Evolutionary conservation across 2,329 filamentous ascomycete genomes (phyloP).

Genomic region (Aspergillus phoenicis): DNA sequence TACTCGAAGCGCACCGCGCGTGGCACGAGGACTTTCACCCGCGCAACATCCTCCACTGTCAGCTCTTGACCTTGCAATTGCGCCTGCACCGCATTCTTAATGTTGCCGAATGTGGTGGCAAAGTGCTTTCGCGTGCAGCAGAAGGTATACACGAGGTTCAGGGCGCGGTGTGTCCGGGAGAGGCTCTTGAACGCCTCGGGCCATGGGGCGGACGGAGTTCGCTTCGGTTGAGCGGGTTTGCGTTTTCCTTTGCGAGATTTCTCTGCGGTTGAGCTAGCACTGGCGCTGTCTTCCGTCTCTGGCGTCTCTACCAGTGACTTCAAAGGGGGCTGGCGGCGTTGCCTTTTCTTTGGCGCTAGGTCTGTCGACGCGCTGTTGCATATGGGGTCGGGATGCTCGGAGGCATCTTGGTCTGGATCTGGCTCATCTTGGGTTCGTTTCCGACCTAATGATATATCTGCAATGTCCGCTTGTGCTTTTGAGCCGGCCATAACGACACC

Average conservation of each 20-base stretch:
- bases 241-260: slow-evolving; percentile 1
- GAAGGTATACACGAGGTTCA: slow-evolving; percentile 94
- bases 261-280: background rate
- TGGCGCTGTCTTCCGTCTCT: background rate
- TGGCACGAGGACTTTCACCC: slow-evolving; percentile 76
- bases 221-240: slow-evolving; percentile 17
- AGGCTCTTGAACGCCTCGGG: slow-evolving; percentile 73
- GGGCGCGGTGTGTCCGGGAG: slow-evolving; percentile 74
- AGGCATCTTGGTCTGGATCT: background rate
- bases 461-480: background rate
- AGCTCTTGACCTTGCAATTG: slow-evolving; percentile 71
- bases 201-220: slow-evolving; percentile 61
- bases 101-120: slow-evolving; percentile 86
- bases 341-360: slow-evolving; percentile 1
- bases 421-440: slow-evolving; percentile 21
- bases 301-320: background rate
- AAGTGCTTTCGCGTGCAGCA: slow-evolving; percentile 91
- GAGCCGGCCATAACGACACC: slow-evolving; percentile 27
- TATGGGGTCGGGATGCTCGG: background rate
- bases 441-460: slow-evolving; percentile 17
- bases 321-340: slow-evolving; percentile 3
- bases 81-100: slow-evolving; percentile 79
- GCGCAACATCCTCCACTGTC: slow-evolving; percentile 75
- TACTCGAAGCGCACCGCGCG: slow-evolving; percentile 80
- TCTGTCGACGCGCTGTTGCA: slow-evolving; percentile 21